Conservation (phyloP, 257 asterid species). For the Solanum verrucosum region DNA sequence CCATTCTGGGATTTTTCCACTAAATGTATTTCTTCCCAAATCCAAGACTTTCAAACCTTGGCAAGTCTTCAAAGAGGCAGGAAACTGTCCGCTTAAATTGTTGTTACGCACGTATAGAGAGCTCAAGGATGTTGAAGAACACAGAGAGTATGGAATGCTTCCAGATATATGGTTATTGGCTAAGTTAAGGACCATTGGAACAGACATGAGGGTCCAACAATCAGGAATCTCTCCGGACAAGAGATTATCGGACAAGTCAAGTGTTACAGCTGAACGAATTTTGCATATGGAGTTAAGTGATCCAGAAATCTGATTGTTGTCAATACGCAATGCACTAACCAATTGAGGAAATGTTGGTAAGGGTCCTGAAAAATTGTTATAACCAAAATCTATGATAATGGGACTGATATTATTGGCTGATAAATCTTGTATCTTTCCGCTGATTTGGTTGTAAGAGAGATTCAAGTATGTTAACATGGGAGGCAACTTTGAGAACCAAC, state of each 20-base stretch:
- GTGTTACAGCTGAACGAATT: not conserved
- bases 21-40: constrained; percentile 24
- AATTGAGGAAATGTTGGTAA: constrained; percentile 13
- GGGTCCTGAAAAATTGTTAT: constrained; percentile 21
- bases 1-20: constrained; percentile 22
- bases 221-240: constrained; percentile 10
- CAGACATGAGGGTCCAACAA: not conserved
- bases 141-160: not conserved
- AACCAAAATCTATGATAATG: constrained; percentile 5
- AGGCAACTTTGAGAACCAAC: constrained; percentile 28
- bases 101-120: constrained; percentile 14
- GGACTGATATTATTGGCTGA: not conserved
- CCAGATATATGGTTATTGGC: not conserved
- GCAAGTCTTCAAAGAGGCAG: constrained; percentile 16
- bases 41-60: constrained; percentile 8
- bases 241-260: constrained; percentile 1
- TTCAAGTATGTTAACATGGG: constrained; percentile 5
- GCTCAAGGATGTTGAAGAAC: not conserved
- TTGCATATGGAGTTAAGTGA: constrained; percentile 19
- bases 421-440: constrained; percentile 19
- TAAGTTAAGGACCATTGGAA: not conserved
- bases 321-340: not conserved
- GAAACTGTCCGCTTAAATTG: constrained; percentile 20
- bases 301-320: constrained; percentile 19
- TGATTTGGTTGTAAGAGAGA: constrained; percentile 23